Evolutionary conservation across 495 filamentous ascomycete species (phyloP).

Genomic region (Cryomyces minteri): DNA sequence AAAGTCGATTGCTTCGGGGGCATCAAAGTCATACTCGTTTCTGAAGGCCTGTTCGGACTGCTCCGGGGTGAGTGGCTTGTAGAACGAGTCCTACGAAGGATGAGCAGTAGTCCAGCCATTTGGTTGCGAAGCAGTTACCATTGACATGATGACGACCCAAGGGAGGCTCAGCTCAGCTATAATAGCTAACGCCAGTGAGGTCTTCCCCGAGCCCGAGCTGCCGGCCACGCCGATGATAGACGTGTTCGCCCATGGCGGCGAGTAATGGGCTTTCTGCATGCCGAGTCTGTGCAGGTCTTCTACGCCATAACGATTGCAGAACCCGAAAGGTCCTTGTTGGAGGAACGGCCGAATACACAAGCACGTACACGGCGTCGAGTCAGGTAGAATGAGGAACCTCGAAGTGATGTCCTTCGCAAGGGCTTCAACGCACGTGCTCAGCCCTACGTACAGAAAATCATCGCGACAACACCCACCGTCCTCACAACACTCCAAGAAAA

Average conservation of each 20-base stretch:
- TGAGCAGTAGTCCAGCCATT: background rate
- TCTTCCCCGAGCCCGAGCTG: constrained; percentile 92
- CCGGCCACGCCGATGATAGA: constrained; percentile 94
- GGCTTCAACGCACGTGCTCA: too few relatives aligned
- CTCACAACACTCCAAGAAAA: too few relatives aligned
- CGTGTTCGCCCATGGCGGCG: constrained; percentile 82
- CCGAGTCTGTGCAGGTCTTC: background rate
- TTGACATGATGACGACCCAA: constrained; percentile 94
- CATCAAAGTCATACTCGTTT: constrained; percentile 92
- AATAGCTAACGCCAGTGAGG: constrained; percentile 83
- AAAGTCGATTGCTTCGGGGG: constrained; percentile 89
- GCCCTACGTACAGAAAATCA: too few relatives aligned
- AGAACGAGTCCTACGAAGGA: constrained; percentile 68
- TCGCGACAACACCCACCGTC: too few relatives aligned
- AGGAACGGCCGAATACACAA: too few relatives aligned
- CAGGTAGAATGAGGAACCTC: too few relatives aligned
- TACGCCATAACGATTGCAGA: too few relatives aligned
- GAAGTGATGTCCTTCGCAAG: too few relatives aligned
- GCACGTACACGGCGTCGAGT: too few relatives aligned
- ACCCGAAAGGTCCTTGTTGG: too few relatives aligned
- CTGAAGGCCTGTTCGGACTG: constrained; percentile 56
- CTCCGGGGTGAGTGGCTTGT: constrained; percentile 65
- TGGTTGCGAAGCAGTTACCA: constrained; percentile 33
- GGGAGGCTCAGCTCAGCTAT: constrained; percentile 77
- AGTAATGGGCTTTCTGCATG: constrained; percentile 45